phyloP scores from a whole-genome alignment of 768 basidiomycete species.

The Psilocybe subaeruginosa region DNA sequence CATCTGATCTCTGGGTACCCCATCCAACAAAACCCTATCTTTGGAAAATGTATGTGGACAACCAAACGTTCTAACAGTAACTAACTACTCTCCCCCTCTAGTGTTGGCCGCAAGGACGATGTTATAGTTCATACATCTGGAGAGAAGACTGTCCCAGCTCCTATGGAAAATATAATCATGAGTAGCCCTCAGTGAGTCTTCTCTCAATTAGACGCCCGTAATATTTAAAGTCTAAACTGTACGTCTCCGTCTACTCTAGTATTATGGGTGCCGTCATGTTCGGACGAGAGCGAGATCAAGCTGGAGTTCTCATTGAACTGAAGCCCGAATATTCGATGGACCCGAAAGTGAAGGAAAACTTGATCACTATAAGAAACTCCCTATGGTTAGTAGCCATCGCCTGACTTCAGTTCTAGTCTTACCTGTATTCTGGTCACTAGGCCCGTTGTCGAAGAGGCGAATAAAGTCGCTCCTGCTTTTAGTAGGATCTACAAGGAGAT shows the following conservation, averaged over 20 bases:
- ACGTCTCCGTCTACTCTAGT: slow-evolving; percentile 1
- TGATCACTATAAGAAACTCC: slow-evolving; percentile 30
- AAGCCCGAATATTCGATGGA: slow-evolving; percentile 25
- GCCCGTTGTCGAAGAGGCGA: slow-evolving; percentile 45
- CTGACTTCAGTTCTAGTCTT: not conserved
- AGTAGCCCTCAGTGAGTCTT: slow-evolving; percentile 26
- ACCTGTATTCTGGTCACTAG: slow-evolving; percentile 18
- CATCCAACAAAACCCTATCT: slow-evolving; percentile 45
- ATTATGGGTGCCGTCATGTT: slow-evolving; percentile 41
- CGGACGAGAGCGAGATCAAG: slow-evolving; percentile 36
- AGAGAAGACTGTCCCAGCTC: slow-evolving; percentile 37
- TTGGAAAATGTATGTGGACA: slow-evolving; percentile 42
- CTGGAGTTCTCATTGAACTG: slow-evolving; percentile 36
- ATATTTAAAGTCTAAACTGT: too few species aligned
- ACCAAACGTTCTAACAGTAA: not conserved
- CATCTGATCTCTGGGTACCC: slow-evolving; percentile 42
- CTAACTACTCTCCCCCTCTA: slow-evolving; percentile 11
- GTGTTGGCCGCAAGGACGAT: slow-evolving; percentile 45
- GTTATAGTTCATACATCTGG: slow-evolving; percentile 36
- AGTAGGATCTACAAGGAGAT: slow-evolving; percentile 54
- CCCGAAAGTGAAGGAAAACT: slow-evolving; percentile 21
- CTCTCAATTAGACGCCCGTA: too few species aligned
- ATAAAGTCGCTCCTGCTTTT: slow-evolving; percentile 41
- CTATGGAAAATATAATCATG: slow-evolving; percentile 29
- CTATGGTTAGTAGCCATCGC: slow-evolving; percentile 35